Base-by-base conservation (phyloP, 352 stramenopile species). In the Phytophthora brassicae region DNA sequence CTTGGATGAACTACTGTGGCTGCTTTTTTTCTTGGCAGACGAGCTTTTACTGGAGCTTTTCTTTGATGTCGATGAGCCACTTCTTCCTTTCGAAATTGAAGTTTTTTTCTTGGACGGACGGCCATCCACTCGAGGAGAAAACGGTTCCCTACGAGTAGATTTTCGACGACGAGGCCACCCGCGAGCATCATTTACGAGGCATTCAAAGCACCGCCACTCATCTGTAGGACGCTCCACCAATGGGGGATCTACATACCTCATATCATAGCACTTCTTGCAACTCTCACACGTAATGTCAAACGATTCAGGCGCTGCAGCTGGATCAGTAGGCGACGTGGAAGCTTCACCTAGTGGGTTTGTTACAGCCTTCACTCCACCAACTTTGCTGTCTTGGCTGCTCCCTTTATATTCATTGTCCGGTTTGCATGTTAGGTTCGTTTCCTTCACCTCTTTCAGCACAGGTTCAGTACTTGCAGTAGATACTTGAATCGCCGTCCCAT, bases 141-240 rank as follows among this genome's bases (percentile, higher is more conserved):
- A 75, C 12, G 71, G 17, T 52, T 74, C 66, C 33, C 64, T 66
- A 29, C 43, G 55, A 17, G 53, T 59, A 47, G 68, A 61, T 35
- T 88, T 75, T 19, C 62, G 77, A 26, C 72, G 76, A 50, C 83
- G 78, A 46, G 87, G 87, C 87, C 87, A 95, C 0, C 87, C 87
- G 3, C 85, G 75, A 42, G 83, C 84, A 62, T 94, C 85, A 47
- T 95, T 95, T 19, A 95, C 87, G 7, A 95, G 77, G 43, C 87
- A 95, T 54, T 95, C 87, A 58, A 95, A 94, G 60, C 87, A 95
- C 19, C 83, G 73, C 87, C 87, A 95, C 38, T 94, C 86, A 36
- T 86, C 86, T 16, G 66, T 64, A 2, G 86, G 86, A 19, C 81
- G 85, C 43, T 92, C 78, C 9, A 86, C 73, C 13, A 95, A 72